Evolutionary conservation across 2,329 filamentous ascomycete species (phyloP), one percentile per base, ranked within the genome.

Genomic region (Alternaria triticimaculans): DNA sequence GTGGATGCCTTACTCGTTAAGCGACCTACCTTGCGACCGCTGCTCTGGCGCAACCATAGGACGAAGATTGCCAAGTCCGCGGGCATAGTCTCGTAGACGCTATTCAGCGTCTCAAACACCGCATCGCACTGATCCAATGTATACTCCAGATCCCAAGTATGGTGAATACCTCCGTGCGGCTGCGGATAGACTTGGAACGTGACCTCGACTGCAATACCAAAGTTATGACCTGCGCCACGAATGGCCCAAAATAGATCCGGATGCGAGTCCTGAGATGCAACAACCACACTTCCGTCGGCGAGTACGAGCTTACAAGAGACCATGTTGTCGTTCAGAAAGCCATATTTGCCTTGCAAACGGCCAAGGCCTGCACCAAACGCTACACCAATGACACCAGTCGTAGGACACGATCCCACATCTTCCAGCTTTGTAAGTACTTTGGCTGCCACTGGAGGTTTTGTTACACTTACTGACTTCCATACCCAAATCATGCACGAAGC

Each of bases 381-480:
- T 45, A 62, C 59, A 2, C 59, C 59, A n/a, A 62, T 58, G 3
- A 62, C 54, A 46, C 59, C 59, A 46, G 59, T 62, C 6, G 59
- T 62, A 20, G 59, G 59, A 45, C 54, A 62, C 1, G 59, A 62
- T 9, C 59, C 59, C 1, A 58, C 59, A 44, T 62, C 59, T 62
- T 12, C 4, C 14, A 20, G 15, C 12, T n/a, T 18, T 8, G 26
- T 62, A 23, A 62, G 54, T 5, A 20, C 23, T 18, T 37, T 30
- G 11, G 11, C 28, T 30, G 11, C 1, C 28, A 30, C 4, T 12
- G 5, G 11, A 30, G 28, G 11, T 5, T 12, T 10, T 23, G 21
- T 23, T 23, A 23, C n/a, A 62, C 59, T 58, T 62, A 58, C 59
- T 62, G 6, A 62, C 59, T 58, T 62, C 54, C 59, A 58, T 62